A percentile compares a stretch with the other conserved stretches of the same genome.
Conservation (phyloP, 257 asterid species). For the Ehretia macrophylla region DNA sequence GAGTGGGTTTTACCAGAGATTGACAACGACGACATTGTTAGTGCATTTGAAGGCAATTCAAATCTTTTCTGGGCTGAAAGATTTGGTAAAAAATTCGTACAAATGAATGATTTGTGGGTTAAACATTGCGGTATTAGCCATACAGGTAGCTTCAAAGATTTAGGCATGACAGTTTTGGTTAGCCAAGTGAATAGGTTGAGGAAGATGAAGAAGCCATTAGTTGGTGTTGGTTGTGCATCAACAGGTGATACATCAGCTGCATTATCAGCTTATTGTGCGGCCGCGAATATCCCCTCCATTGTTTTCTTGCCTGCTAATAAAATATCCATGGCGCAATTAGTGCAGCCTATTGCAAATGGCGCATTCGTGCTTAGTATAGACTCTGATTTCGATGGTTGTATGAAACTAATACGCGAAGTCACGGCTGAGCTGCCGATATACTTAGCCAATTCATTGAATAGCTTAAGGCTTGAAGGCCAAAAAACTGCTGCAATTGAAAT, state of each 20-base stretch:
- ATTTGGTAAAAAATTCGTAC: slow-evolving; percentile 34
- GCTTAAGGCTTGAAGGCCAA: slow-evolving; percentile 49
- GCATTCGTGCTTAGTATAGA: slow-evolving; percentile 52
- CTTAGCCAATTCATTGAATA: slow-evolving; percentile 49
- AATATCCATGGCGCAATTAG: slow-evolving; percentile 55
- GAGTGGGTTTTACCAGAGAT: slow-evolving; percentile 59
- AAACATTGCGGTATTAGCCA: slow-evolving; percentile 61
- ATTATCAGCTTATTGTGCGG: slow-evolving; percentile 51
- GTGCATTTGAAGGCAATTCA: slow-evolving; percentile 56
- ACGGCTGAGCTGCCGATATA: slow-evolving; percentile 47
- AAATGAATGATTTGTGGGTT: slow-evolving; percentile 55
- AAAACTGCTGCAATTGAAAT: slow-evolving; percentile 57
- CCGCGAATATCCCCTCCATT: slow-evolving; percentile 47
- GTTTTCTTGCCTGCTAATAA: slow-evolving; percentile 47
- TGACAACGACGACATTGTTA: slow-evolving; percentile 42
- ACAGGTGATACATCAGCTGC: slow-evolving; percentile 73
- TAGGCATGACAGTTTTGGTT: slow-evolving; percentile 58
- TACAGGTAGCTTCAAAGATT: slow-evolving; percentile 58
- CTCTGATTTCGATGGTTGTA: slow-evolving; percentile 58
- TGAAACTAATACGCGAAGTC: slow-evolving; percentile 43
- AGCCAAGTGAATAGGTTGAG: slow-evolving; percentile 57
- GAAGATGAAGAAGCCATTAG: slow-evolving; percentile 35
- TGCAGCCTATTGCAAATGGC: slow-evolving; percentile 56
- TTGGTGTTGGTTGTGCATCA: slow-evolving; percentile 62
- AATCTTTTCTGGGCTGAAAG: slow-evolving; percentile 59